Conservation (phyloP, 495 filamentous ascomycete genomes). For the Trichoderma orchidacearum region DNA sequence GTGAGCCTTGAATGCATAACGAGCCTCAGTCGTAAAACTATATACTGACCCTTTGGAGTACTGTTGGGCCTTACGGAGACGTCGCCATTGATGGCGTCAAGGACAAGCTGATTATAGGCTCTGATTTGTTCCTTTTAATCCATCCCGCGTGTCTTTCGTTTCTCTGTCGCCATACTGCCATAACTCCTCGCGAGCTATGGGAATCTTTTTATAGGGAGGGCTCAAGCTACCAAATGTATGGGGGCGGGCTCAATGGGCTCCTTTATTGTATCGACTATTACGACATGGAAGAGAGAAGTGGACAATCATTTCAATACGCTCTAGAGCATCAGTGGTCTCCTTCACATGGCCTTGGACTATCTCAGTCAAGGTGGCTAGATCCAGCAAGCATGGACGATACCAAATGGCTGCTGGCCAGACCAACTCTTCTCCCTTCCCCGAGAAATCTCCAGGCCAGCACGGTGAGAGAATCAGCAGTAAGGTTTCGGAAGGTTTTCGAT, state of each 20-base stretch:
- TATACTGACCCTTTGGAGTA: no score
- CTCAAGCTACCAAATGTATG: background rate
- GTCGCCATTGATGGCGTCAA: background rate
- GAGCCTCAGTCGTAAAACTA: background rate
- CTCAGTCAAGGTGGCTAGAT: background rate
- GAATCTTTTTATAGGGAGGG: background rate
- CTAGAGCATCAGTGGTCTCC: background rate
- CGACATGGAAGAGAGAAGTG: background rate
- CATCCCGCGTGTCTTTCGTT: background rate
- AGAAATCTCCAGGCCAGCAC: background rate
- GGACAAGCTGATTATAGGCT: background rate
- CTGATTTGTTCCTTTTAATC: background rate
- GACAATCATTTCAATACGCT: background rate
- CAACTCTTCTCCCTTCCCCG: background rate
- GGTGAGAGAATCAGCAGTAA: background rate
- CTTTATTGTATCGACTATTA: background rate
- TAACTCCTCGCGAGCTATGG: background rate
- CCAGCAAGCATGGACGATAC: background rate
- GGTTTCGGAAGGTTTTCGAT: background rate
- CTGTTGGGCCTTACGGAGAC: background rate
- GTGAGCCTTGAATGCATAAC: background rate
- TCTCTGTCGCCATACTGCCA: background rate
- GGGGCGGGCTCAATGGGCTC: background rate
- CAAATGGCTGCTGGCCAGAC: background rate
- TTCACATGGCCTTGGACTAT: background rate